Percentiles rank a stretch among this genome's conserved stretches.
Conservation (phyloP, 2,329 filamentous ascomycete genomes). For the Cercospora citrullina region DNA sequence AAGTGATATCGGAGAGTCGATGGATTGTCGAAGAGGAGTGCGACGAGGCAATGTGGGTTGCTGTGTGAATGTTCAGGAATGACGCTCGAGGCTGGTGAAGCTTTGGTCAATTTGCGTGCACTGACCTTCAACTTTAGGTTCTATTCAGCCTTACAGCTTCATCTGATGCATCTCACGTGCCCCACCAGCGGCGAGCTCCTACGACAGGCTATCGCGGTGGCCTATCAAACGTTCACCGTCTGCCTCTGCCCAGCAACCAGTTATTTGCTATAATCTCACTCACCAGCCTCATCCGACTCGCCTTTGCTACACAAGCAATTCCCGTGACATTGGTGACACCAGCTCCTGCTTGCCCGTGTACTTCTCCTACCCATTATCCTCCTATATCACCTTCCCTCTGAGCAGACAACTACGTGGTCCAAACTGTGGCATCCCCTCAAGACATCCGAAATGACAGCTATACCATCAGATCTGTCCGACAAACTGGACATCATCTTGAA, state of each 20-base stretch:
- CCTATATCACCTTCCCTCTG: neutral
- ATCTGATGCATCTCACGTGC: neutral
- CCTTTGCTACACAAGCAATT: neutral
- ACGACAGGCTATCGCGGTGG: conserved; percentile 17
- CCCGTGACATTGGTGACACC: neutral
- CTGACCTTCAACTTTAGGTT: neutral
- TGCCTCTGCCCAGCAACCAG: neutral
- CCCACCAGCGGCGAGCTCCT: conserved; percentile 15
- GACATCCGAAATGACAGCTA: conserved; percentile 5
- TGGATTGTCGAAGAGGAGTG: neutral
- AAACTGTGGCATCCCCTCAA: neutral
- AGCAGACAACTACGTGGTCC: neutral
- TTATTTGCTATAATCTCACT: neutral
- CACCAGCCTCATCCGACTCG: neutral
- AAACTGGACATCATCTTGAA: conserved; percentile 57
- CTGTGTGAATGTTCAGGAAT: neutral
- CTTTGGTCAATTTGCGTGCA: neutral
- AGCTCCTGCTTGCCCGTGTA: neutral
- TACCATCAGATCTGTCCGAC: conserved; percentile 16
- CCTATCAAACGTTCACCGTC: conserved; percentile 2
- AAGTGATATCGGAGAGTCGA: neutral
- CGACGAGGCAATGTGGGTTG: neutral
- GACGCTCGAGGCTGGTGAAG: neutral
- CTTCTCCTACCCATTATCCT: neutral
- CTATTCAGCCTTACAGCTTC: neutral